Base-by-base conservation (phyloP, 352 stramenopile genomes). In the Phytophthora rubi region DNA sequence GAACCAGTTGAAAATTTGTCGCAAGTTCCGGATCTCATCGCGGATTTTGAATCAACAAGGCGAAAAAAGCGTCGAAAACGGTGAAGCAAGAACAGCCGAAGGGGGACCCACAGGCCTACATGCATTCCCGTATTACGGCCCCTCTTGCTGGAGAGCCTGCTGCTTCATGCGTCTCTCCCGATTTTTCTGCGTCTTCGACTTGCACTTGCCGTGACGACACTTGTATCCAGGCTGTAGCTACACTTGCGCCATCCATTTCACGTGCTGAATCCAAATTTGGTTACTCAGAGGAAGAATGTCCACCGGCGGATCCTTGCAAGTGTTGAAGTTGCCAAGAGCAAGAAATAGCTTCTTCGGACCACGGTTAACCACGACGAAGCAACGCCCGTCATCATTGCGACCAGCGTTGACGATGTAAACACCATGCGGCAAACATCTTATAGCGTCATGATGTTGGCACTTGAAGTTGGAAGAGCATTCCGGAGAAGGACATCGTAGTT, bases 61-160 rank as follows among this genome's bases (percentile, higher is more conserved):
- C 6, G 62, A 30, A 53, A 16, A 63, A 26, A 26, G 10, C 7
- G 53, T 5, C 8, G 62, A 44, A 61, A 21, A 62, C 9, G 21
- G 28, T 53, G 44, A 57, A 58, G 10, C 4, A 49, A 9, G 33
- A 21, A n/a, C 15, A 12, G 23, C 10, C 0, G 16, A 28, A 6
- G 61, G 53, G 62, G 44, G 30, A 30, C 10, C 18, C 44, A 44
- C 62, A 32, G 53, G 30, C 32, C 53, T 28, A 62, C 52, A 62
- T 59, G 42, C 62, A 58, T 53, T 69, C 60, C 53, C 30, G 53
- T 6, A 45, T 60, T 67, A 55, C 49, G 55, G 55, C 49, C 35
- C 45, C 28, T 39, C 16, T 12, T 44, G 26, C 6, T 42, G 10
- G 7, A 37, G 6, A 37, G 32, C 32, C 28, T 48, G 8, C 53